Conservation (phyloP, 2,329 filamentous ascomycete genomes). For the Gremmenia infestans region DNA sequence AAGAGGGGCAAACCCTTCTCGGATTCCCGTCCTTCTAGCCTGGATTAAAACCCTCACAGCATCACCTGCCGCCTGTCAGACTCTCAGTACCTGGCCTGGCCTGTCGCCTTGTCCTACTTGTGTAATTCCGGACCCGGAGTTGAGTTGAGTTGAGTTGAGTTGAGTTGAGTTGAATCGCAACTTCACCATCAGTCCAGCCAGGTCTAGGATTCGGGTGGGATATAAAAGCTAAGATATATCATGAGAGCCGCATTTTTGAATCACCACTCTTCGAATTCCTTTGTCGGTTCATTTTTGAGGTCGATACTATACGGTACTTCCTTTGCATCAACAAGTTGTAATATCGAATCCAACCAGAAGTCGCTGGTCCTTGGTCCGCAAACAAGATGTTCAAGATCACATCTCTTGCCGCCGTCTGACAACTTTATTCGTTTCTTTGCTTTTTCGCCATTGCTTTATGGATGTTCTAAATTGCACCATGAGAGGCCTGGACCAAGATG, state of each 20-base stretch:
- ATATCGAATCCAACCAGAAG: background rate
- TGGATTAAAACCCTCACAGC: constrained; percentile 12
- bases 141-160: background rate
- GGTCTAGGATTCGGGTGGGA: background rate
- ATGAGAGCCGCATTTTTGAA: background rate
- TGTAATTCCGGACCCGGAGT: background rate
- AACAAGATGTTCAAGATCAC: background rate
- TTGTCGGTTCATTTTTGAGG: background rate
- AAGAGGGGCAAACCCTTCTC: background rate
- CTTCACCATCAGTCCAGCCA: background rate
- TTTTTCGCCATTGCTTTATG: too few relatives aligned
- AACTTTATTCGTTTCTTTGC: too few relatives aligned
- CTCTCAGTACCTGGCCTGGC: background rate
- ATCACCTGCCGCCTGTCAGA: constrained; percentile 10
- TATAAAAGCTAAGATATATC: background rate
- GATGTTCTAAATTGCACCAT: too few relatives aligned
- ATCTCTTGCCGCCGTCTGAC: too few relatives aligned
- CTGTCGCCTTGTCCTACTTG: background rate
- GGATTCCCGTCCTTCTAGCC: constrained; percentile 1
- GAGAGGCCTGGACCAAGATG: background rate
- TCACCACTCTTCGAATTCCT: background rate
- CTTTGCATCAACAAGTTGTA: background rate
- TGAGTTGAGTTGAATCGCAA: background rate
- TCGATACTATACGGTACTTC: background rate
- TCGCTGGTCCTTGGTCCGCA: background rate